These are phyloP conservation scores for Backusella psychrophila DNA, from an alignment of 192 early-diverging fungal species.

Conservation along the genomic window DNA sequence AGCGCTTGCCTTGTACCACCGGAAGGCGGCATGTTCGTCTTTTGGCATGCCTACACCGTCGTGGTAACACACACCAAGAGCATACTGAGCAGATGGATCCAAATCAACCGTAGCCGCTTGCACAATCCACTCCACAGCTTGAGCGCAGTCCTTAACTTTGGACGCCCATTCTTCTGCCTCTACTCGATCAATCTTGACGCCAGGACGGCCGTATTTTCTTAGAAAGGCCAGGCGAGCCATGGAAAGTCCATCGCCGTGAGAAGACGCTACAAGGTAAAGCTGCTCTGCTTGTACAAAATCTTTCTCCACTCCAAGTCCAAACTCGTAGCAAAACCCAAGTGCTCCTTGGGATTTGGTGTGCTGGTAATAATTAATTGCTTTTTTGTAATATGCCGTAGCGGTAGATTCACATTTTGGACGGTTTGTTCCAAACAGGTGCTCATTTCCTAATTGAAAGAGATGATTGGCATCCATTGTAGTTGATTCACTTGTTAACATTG, in stretches of 20 bases:
- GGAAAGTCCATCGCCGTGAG: conserved; percentile 61
- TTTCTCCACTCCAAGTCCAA: conserved; percentile 67
- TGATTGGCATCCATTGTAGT: background rate
- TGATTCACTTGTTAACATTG: background rate
- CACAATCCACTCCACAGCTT: conserved; percentile 65
- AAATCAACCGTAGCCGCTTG: conserved; percentile 55
- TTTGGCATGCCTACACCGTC: conserved; percentile 72
- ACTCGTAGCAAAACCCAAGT: conserved; percentile 82
- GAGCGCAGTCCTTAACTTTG: conserved; percentile 8
- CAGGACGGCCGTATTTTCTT: conserved; percentile 76
- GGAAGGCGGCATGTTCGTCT: conserved; percentile 60
- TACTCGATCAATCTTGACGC: conserved; percentile 72
- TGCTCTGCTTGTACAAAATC: conserved; percentile 65
- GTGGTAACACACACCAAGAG: conserved; percentile 76
- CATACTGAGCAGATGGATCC: conserved; percentile 54
- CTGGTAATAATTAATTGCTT: conserved; percentile 42
- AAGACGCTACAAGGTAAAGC: conserved; percentile 65
- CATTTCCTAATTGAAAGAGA: conserved; percentile 28
- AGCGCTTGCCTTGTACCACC: conserved; percentile 64
- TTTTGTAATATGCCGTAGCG: conserved; percentile 51
- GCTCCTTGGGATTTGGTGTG: conserved; percentile 56
- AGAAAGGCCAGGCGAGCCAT: conserved; percentile 71
- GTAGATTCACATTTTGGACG: conserved; percentile 38
- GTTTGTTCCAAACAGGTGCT: conserved; percentile 53
- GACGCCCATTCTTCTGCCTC: conserved; percentile 78